Evolutionary conservation across 1,139 yeast species (phyloP).

Genomic region (Kodamaea plutei): DNA sequence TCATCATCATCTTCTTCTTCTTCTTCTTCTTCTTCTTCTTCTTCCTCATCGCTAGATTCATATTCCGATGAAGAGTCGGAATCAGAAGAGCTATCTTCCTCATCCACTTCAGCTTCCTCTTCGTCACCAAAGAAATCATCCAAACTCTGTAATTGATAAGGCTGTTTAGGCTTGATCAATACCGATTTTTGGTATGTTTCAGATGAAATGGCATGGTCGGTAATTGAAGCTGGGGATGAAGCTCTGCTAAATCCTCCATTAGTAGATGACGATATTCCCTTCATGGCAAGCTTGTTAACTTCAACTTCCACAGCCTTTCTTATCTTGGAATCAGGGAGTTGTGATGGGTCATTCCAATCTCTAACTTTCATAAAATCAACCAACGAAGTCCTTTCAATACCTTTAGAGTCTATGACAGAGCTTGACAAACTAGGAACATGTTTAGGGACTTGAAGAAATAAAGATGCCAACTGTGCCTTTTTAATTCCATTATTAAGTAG

Average conservation of each 20-base stretch:
- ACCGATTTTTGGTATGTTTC: constrained; percentile 13
- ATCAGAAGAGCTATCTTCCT: constrained; percentile 22
- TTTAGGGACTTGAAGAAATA: constrained; percentile 81
- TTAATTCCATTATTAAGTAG: constrained; percentile 35
- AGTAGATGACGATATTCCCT: constrained; percentile 10
- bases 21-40: constrained; percentile 17
- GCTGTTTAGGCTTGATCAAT: constrained; percentile 20
- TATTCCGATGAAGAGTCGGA: constrained; percentile 20
- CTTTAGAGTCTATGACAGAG: background rate
- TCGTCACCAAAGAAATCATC: constrained; percentile 78
- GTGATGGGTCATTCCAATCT: constrained; percentile 34
- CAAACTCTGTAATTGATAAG: constrained; percentile 64
- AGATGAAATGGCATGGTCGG: constrained; percentile 26
- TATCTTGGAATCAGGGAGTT: constrained; percentile 33
- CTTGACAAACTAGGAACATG: constrained; percentile 45
- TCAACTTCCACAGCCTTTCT: constrained; percentile 31
- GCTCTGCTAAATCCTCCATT: constrained; percentile 12
- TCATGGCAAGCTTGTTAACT: constrained; percentile 21
- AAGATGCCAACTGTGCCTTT: constrained; percentile 57
- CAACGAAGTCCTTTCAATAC: constrained; percentile 11
- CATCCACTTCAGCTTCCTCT: constrained; percentile 27
- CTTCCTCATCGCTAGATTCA: constrained; percentile 16
- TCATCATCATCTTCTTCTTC: constrained; percentile 21
- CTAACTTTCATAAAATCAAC: constrained; percentile 23
- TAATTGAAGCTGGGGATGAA: constrained; percentile 18